Evolutionary conservation across 257 asterid species (phyloP).

Genomic region (Avicennia marina): DNA sequence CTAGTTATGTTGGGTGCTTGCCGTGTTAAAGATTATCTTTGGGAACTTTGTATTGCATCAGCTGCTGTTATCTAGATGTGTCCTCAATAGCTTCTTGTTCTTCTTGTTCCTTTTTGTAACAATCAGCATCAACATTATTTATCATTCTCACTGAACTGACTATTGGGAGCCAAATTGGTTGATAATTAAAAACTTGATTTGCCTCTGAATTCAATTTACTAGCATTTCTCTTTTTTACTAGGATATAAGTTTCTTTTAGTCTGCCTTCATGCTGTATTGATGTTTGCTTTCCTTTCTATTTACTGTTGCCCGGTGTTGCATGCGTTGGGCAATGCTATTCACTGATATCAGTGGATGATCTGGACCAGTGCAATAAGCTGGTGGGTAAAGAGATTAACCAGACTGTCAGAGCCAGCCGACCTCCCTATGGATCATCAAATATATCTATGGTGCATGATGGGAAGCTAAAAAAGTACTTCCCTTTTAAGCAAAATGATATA

Average conservation of each 20-base stretch:
- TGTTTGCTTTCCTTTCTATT: background rate
- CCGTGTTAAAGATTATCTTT: background rate
- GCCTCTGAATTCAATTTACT: background rate
- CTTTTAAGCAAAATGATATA: conserved; percentile 81
- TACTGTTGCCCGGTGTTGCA: conserved; percentile 9
- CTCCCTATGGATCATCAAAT: conserved; percentile 38
- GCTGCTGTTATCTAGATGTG: conserved; percentile 1
- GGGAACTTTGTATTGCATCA: background rate
- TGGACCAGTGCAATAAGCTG: conserved; percentile 76
- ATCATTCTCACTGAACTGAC: too few relatives aligned
- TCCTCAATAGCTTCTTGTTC: background rate
- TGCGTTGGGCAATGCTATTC: conserved; percentile 19
- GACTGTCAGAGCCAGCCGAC: conserved; percentile 31
- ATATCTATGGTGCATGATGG: conserved; percentile 49
- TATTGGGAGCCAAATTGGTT: too few relatives aligned
- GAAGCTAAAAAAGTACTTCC: conserved; percentile 62
- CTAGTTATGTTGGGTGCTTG: background rate
- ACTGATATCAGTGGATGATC: conserved; percentile 71
- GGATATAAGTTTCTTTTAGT: too few relatives aligned
- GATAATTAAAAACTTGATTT: background rate
- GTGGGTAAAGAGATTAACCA: conserved; percentile 70
- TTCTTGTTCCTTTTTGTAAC: too few relatives aligned
- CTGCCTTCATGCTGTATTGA: background rate
- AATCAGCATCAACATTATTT: too few relatives aligned
- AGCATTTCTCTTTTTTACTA: too few relatives aligned